Conservation (phyloP, 2,329 filamentous ascomycete genomes). For the Sclerotinia borealis region DNA sequence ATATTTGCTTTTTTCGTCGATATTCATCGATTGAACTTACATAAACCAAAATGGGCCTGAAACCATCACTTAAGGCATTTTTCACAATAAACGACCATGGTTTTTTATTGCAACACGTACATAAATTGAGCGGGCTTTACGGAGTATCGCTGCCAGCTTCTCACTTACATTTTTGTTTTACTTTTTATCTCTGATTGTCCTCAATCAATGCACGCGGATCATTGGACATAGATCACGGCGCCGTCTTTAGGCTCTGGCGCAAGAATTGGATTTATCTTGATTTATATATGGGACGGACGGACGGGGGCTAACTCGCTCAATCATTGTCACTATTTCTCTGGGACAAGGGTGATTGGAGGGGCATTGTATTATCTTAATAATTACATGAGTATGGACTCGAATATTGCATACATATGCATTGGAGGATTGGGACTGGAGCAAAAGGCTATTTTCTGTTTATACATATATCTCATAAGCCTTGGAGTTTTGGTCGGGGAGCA, state of each 20-base stretch:
- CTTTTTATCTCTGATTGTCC: neutral
- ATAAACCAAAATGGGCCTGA: neutral
- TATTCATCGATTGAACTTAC: neutral
- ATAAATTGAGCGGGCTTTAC: neutral
- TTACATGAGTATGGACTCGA: neutral
- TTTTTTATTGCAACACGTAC: neutral
- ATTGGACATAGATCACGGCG: constrained; percentile 2
- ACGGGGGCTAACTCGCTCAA: neutral
- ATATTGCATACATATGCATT: neutral
- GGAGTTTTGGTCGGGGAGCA: neutral
- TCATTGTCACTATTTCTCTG: neutral
- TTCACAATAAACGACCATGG: neutral
- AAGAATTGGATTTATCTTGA: neutral
- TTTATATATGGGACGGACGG: neutral
- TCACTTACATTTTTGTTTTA: neutral
- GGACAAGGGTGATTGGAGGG: neutral
- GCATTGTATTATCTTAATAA: neutral
- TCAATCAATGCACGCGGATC: neutral
- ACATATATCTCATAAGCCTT: neutral
- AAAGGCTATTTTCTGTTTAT: neutral
- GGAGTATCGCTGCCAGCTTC: neutral
- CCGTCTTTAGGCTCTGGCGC: neutral
- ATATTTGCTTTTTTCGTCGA: neutral
- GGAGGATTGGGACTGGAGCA: neutral
- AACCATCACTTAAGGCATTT: neutral